Base-by-base conservation (phyloP, 768 basidiomycete genomes). In the Leccinum pellstonianum region DNA sequence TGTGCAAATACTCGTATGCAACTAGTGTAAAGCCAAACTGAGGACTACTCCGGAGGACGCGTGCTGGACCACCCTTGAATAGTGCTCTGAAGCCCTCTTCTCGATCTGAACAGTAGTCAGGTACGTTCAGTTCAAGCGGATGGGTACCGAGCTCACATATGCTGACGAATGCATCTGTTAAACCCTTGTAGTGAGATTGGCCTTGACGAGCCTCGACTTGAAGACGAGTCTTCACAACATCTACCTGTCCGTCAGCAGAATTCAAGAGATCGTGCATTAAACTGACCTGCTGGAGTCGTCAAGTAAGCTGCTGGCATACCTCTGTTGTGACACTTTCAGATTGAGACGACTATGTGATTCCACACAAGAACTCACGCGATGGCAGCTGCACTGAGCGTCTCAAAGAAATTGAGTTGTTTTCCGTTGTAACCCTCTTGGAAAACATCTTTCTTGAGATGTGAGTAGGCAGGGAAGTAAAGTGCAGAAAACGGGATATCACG, bases 401-500 rank as follows among this genome's bases (percentile, higher is more conserved):
- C 96, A 37, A 92, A 71, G 78, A 98, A 97, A 15, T 87, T 87
- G 38, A 99, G 79, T 64, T 89, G 86, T 76, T 98, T 98, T 59
- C 94, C 95, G 65, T 97, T 91, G 75, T 93, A 89, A 6, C 97
- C 97, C 71, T 99, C 97, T 55, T 90, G 83, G 81, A 98, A 99
- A 25, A 98, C 64, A 73, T 99, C 96, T 73, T 86, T 90, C 82
- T 97, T 93, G 69, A 93, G 75, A 70, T 95, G 94, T 50, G 85
- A 86, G 74, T 97, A 95, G 52, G 93, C 83, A 19, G 91, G 84
- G 79, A 93, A 93, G 73, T 93, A 93, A 64, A 95, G 89, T 38
- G 93, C 95, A 33, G 95, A 98, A 77, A 98, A 99, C 2, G 97
- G 97, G 55, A 98, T 94, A 72, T 98, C 96, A 52, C 95, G 91